phyloP scores from a whole-genome alignment of 495 filamentous ascomycete genomes.

The Acidomyces sp. region DNA sequence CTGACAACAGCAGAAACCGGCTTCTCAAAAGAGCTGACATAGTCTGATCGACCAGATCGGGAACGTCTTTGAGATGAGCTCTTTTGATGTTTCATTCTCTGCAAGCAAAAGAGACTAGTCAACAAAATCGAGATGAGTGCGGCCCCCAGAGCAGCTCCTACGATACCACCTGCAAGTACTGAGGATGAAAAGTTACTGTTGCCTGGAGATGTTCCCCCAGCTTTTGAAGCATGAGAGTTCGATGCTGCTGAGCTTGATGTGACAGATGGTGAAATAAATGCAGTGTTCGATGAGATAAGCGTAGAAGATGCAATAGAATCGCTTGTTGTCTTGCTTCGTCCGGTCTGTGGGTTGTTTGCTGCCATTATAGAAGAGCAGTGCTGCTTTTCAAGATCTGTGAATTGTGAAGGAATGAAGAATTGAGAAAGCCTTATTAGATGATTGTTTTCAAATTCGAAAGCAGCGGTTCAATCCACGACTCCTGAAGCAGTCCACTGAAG shows the following conservation, averaged over 20 bases:
- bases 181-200: background rate
- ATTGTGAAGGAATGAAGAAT: too few relatives aligned
- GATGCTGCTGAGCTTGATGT: background rate
- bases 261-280: background rate
- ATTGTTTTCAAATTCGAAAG: too few relatives aligned
- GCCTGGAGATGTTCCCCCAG: background rate
- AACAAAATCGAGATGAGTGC: background rate
- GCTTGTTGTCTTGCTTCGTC: background rate
- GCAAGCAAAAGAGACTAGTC: background rate
- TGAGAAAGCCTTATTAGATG: too few relatives aligned
- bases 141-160: constrained; percentile 1
- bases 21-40: background rate
- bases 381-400: too few relatives aligned
- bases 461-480: too few relatives aligned
- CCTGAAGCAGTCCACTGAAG: too few relatives aligned
- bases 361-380: too few relatives aligned
- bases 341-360: too few relatives aligned
- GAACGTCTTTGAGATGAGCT: background rate
- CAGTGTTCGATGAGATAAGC: background rate
- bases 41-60: background rate
- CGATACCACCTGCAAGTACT: constrained; percentile 2
- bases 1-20: background rate
- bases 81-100: background rate
- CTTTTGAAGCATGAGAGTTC: background rate
- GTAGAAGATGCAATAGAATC: background rate